Conservation (phyloP, 2,329 filamentous ascomycete species). For the Aspergillus fumigatiaffinis region DNA sequence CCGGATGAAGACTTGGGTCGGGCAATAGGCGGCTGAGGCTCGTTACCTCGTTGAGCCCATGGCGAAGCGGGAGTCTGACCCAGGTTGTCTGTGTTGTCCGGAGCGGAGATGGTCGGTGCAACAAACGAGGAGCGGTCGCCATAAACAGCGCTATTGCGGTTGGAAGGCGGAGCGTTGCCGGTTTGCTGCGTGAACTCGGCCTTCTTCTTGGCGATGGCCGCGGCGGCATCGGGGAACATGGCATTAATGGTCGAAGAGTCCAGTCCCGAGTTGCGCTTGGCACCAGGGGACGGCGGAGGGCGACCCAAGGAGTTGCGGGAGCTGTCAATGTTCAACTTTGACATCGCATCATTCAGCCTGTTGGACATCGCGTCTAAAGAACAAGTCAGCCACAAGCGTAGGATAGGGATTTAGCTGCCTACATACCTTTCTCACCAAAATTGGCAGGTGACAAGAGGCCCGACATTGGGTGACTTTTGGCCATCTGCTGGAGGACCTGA, state of each 20-base stretch:
- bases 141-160: slow-evolving; percentile 81
- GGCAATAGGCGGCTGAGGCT: slow-evolving; percentile 51
- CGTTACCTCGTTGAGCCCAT: slow-evolving; percentile 62
- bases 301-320: slow-evolving; percentile 82
- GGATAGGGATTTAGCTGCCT: neutral
- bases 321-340: slow-evolving; percentile 82
- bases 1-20: slow-evolving; percentile 76
- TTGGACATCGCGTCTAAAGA: slow-evolving; percentile 88
- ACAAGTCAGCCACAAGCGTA: slow-evolving; percentile 11
- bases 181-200: slow-evolving; percentile 96
- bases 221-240: slow-evolving; percentile 98
- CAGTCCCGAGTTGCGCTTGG: slow-evolving; percentile 91
- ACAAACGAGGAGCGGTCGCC: slow-evolving; percentile 72
- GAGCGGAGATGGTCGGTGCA: slow-evolving; percentile 69
- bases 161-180: slow-evolving; percentile 82
- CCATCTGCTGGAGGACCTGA: slow-evolving; percentile 97
- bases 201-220: slow-evolving; percentile 97
- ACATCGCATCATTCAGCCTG: slow-evolving; percentile 93
- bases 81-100: slow-evolving; percentile 58
- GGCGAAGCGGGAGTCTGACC: slow-evolving; percentile 70
- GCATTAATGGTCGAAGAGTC: slow-evolving; percentile 92
- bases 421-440: slow-evolving; percentile 84
- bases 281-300: slow-evolving; percentile 69
- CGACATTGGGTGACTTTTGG: slow-evolving; percentile 95
- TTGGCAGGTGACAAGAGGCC: slow-evolving; percentile 90